Evolutionary conservation across 2,329 filamentous ascomycete species (phyloP), one percentile per base, ranked within the genome.

Genomic region (Lachnellula subtilissima): DNA sequence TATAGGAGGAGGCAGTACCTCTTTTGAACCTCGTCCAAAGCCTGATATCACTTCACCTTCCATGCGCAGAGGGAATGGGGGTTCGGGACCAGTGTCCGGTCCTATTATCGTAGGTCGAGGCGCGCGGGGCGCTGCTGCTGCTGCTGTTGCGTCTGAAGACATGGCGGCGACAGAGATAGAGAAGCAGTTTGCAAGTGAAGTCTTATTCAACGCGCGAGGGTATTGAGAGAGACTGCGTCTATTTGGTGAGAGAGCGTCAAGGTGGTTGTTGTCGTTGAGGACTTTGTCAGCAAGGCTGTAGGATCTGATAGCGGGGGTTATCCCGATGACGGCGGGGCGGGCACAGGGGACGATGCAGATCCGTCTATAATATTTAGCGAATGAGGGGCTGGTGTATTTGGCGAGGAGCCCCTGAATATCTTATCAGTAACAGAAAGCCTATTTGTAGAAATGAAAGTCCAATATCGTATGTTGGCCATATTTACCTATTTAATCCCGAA

Each of bases 11-110:
- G 11, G 22, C 5, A 23, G 15, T 22, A 92, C 89, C 75, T 97
- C 92, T 77, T 91, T 95, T 67, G 90, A 96, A 15, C 94, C 94
- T 58, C 94, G 84, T 43, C 94, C 93, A 72, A 97, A 97, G 36
- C 94, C 94, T 67, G 89, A 88, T 67, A 97, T 91, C 23, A 99
- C 91, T 54, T 87, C 84, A 23, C 94, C 94, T 59, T 88, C 86
- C 75, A 97, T 86, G 64, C 81, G 83, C 65, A 96, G 80, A 0
- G 94, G 94, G 72, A 86, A 97, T 0, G 94, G 94, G 5, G 83
- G 51, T 65, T 85, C 78, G 12, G 93, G 93, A 3, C 91, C 91
- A 40, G 76, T 72, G 45, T 89, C 83, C 8, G 86, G 78, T 54
- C 93, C 93, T 57, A 90, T 83, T 64, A 94, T 82, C 51, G 80